Conservation (phyloP, 2,329 filamentous ascomycete genomes). For the Thelonectria blattea region DNA sequence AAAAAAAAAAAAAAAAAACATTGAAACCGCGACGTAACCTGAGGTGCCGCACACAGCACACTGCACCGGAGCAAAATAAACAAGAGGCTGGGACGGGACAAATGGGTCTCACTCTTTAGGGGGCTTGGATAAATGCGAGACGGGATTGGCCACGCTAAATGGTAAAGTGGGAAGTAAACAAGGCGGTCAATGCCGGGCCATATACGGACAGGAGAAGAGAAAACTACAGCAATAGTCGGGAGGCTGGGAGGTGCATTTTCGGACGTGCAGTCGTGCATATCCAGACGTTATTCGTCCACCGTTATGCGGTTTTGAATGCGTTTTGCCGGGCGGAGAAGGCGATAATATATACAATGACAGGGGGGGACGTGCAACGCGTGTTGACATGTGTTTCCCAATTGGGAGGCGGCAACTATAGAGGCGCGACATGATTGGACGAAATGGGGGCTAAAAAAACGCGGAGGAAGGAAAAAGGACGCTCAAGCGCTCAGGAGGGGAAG, state of each 20-base stretch:
- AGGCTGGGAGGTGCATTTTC: slow-evolving; percentile 20
- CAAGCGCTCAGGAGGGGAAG: slow-evolving; percentile 21
- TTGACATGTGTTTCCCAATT: slow-evolving; percentile 46
- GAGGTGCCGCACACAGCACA: slow-evolving; percentile 16
- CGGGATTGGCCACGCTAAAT: slow-evolving; percentile 4
- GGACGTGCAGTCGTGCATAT: slow-evolving; percentile 11
- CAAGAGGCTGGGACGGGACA: slow-evolving; percentile 16
- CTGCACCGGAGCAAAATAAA: slow-evolving; percentile 6
- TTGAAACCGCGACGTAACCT: slow-evolving; percentile 24
- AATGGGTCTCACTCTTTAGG: slow-evolving; percentile 5
- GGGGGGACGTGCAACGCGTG: slow-evolving; percentile 41
- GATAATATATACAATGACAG: slow-evolving; percentile 31
- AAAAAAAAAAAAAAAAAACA: slow-evolving; percentile 19
- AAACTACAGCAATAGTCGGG: slow-evolving; percentile 14
- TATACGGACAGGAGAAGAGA: slow-evolving; percentile 12
- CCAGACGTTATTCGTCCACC: slow-evolving; percentile 18
- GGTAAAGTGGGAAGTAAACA: slow-evolving; percentile 7
- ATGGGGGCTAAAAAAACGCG: slow-evolving; percentile 35
- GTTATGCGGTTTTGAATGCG: slow-evolving; percentile 22
- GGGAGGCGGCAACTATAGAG: slow-evolving; percentile 36
- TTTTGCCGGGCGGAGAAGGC: slow-evolving; percentile 20
- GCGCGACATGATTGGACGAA: slow-evolving; percentile 43
- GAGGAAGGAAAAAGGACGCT: slow-evolving; percentile 32
- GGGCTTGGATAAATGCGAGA: slow-evolving; percentile 3
- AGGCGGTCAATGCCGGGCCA: slow-evolving; percentile 18